Base-by-base conservation (phyloP, 768 basidiomycete genomes). In the Boletus vermiculosoides region DNA sequence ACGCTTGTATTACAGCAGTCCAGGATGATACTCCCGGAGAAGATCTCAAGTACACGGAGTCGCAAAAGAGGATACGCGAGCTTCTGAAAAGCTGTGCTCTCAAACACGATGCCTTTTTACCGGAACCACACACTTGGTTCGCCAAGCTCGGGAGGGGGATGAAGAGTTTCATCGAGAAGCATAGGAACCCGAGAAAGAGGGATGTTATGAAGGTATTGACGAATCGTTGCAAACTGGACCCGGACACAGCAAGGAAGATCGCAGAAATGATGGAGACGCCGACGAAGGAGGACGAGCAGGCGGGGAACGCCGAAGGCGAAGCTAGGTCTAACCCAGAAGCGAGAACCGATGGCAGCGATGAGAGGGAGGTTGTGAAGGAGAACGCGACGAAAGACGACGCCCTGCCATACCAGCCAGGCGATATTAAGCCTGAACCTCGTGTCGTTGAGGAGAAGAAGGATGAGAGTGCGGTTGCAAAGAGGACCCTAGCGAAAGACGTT, bases 1-100 rank as follows among this genome's bases (percentile, higher is more conserved):
- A 73, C 16, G 74, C 71, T 11, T 74, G 73, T 28, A 56, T 70
- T 22, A 71, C 69, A 1, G 59, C 69, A 16, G 69, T 69, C 22
- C 57, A 46, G 36, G 67, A 65, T n/a, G 65, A 67, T 22, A 53
- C 53, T 16, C 56, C 54, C 2, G 63, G 40, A 33, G 63, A 69
- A 31, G 54, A 60, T 16, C 47, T 33, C 52, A 70, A 71, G 44
- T 71, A 61, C 36, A 23, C 18, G 8, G 57, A 66, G 46, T 73
- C 71, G 10, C 55, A 61, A 52, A 40, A 25, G 33, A 63, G 22
- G 30, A 62, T 71, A 37, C 60, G 60, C 13, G 54, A 60, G 0
- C 56, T 71, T 22, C 28, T 71, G 22, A 60, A 50, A 44, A 25
- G 13, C 1, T 61, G 60, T 41, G 62, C 69, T 37, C 54, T 52